Percentiles rank a stretch among this genome's conserved stretches.
These are phyloP conservation scores for Solanum microdontum DNA, from an alignment of 257 asterid species.

Conservation along the genomic window DNA sequence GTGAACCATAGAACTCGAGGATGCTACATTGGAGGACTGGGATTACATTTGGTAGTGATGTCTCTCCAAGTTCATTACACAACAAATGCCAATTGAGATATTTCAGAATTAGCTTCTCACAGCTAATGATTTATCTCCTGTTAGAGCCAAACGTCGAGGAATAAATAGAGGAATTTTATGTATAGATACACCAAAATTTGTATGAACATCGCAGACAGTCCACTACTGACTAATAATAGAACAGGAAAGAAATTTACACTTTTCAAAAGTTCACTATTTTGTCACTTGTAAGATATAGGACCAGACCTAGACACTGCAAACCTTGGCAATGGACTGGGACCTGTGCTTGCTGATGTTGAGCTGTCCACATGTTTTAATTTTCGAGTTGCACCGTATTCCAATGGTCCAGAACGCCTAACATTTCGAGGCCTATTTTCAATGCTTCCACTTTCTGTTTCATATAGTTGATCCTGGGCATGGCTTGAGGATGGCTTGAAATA, in stretches of 20 bases:
- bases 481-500: slow-evolving; percentile 49
- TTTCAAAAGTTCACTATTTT: slow-evolving; percentile 2
- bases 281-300: slow-evolving; percentile 63
- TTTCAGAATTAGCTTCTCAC: neutral
- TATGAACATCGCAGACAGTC: neutral
- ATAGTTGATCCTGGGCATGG: slow-evolving; percentile 47
- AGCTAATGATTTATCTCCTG: neutral
- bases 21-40: neutral
- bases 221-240: neutral
- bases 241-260: slow-evolving; percentile 24
- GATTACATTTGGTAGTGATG: neutral
- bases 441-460: slow-evolving; percentile 37
- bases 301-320: slow-evolving; percentile 94
- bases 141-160: neutral
- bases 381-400: slow-evolving; percentile 67
- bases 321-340: slow-evolving; percentile 92
- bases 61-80: neutral
- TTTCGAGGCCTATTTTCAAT: slow-evolving; percentile 37
- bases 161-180: neutral
- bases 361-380: slow-evolving; percentile 61
- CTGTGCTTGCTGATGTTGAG: slow-evolving; percentile 73
- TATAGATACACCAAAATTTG: neutral
- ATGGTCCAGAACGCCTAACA: slow-evolving; percentile 81
- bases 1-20: neutral
- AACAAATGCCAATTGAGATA: neutral